phyloP scores from a whole-genome alignment of 176 grass and related monocot genomes.

The Stipa capillata region DNA sequence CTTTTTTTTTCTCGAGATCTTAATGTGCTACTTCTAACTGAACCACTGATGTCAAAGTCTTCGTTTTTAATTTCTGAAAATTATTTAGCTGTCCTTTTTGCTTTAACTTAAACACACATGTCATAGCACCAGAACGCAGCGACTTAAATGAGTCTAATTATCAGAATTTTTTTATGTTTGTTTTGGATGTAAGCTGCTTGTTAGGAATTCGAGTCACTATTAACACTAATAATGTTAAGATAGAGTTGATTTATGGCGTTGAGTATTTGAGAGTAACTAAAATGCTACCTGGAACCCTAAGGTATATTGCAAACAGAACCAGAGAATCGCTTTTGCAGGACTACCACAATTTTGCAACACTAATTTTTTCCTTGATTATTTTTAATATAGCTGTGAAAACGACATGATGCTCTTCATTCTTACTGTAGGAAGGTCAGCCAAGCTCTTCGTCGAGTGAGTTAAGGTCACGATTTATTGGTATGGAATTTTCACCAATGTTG shows the following conservation, averaged over 20 bases:
- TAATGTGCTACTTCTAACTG: not conserved
- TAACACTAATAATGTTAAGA: not conserved
- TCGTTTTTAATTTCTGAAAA: not conserved
- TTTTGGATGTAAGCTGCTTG: not conserved
- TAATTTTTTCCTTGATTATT: not conserved
- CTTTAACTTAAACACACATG: not conserved
- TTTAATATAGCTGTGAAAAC: constrained; percentile 6
- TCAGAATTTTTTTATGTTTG: not conserved
- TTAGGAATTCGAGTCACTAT: not conserved
- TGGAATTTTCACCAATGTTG: constrained; percentile 61
- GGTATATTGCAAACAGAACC: not conserved
- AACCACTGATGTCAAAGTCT: not conserved
- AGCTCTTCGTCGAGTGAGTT: constrained; percentile 48
- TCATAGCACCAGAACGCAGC: not conserved
- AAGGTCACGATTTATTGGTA: constrained; percentile 63
- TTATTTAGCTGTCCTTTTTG: not conserved
- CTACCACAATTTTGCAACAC: not conserved
- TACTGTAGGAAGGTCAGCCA: constrained; percentile 43
- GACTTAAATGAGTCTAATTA: not conserved
- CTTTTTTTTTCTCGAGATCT: not conserved
- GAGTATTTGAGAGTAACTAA: not conserved
- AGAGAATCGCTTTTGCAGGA: not conserved
- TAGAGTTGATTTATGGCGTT: not conserved
- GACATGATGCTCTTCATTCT: constrained; percentile 11
- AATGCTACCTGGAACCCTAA: not conserved